phyloP scores from a whole-genome alignment of 176 grass and related monocot species.

The Carex kokanica region DNA sequence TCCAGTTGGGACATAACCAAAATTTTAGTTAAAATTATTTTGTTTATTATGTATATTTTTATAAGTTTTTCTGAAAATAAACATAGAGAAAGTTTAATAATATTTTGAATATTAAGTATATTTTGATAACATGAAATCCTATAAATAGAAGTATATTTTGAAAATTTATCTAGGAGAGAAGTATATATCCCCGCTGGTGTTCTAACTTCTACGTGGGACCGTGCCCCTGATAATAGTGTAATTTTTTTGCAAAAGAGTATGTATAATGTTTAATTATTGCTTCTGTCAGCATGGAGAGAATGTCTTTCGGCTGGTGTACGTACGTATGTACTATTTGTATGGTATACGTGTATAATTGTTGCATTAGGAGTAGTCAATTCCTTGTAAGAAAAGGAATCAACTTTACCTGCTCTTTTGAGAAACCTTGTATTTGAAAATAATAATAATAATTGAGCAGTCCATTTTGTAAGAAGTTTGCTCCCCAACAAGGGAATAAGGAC shows the following conservation, averaged over 20 bases:
- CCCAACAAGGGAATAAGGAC: conserved; percentile 48
- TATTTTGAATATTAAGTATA: too few relatives aligned
- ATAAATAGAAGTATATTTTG: too few relatives aligned
- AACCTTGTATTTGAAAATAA: conserved; percentile 42
- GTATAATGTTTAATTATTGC: neutral
- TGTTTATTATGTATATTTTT: too few relatives aligned
- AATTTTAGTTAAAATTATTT: too few relatives aligned
- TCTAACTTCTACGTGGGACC: too few relatives aligned
- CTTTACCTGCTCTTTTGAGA: conserved; percentile 63
- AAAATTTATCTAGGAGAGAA: too few relatives aligned
- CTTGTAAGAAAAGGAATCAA: conserved; percentile 67
- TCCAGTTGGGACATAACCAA: too few relatives aligned
- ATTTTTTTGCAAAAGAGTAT: neutral
- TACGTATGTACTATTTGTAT: neutral
- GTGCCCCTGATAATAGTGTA: too few relatives aligned
- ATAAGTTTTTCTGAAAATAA: too few relatives aligned
- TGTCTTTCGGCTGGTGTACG: neutral
- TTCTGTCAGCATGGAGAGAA: neutral
- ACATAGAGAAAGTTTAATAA: too few relatives aligned
- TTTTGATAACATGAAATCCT: too few relatives aligned
- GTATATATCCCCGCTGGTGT: too few relatives aligned
- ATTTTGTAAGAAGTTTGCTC: conserved; percentile 36
- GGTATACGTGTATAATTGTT: conserved; percentile 4
- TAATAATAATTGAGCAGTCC: conserved; percentile 39
- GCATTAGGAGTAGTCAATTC: conserved; percentile 46